Base-by-base conservation (phyloP, 352 stramenopile genomes). In the Peronospora destructor region DNA sequence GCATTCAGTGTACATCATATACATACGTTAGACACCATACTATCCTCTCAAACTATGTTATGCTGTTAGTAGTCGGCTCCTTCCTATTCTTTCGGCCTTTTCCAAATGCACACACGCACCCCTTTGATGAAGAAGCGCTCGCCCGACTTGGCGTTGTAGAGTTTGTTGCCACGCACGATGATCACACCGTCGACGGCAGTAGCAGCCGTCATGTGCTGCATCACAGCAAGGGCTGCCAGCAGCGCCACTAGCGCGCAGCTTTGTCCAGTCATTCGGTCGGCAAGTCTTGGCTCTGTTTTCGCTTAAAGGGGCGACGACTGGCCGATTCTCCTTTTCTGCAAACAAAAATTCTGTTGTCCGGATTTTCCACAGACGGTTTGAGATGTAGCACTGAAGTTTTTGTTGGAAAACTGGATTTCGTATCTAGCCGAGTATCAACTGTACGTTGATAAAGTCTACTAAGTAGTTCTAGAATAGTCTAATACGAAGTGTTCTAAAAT, bases 61-160 rank as follows among this genome's bases (percentile, higher is more conserved):
- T 64, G 49, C 49, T 63, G 37, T 49, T 51, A 61, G 56, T 29
- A 10, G 19, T 23, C 21, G 16, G 30, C 36, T 61, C 46, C 32
- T 52, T 49, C 36, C 41, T 37, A 62, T 66, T 37, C 21, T 59
- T 46, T 42, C 19, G n/a, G 23, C 17, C 21, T 21, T 57, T 57
- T 11, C 4, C 5, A n/a, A 6, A 5, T 36, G 11, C 13, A 36
- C 13, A 14, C 41, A 75, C 78, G 63, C 63, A 91, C 78, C 42
- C 82, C 82, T 62, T 89, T 87, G 49, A 93, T 88, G 64, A 91
- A 82, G 56, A 94, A 94, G 34, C 83, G 83, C 52, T 91, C 76
- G 57, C 74, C 73, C 10, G 80, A 76, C 14, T 86, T 86, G 25
- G 63, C 61, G 53, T 94, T 86, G 66, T 87, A 94, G 63, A 94